Conservation (phyloP, 345 rosid species). For the Boechera retrofracta region DNA sequence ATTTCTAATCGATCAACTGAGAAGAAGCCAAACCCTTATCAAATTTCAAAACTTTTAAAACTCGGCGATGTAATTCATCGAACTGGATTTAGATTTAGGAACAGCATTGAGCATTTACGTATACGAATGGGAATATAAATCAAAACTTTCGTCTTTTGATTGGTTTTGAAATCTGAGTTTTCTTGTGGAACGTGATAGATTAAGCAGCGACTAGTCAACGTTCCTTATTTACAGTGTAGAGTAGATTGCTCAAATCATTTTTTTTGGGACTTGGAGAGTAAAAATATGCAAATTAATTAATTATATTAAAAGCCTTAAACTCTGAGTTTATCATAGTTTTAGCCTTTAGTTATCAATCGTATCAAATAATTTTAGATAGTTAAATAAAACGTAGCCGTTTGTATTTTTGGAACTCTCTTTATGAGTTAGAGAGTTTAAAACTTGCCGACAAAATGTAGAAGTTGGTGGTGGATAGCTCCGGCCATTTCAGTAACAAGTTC, state of each 20-base stretch:
- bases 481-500: slow-evolving; percentile 24
- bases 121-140: not conserved
- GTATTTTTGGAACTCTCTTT: not conserved
- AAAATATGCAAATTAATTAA: not conserved
- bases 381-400: not conserved
- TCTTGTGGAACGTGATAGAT: slow-evolving; percentile 30
- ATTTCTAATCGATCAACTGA: slow-evolving; percentile 19
- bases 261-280: not conserved
- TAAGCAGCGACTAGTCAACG: slow-evolving; percentile 41
- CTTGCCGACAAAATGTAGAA: slow-evolving; percentile 26
- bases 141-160: slow-evolving; percentile 16
- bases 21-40: slow-evolving; percentile 23
- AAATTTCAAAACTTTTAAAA: slow-evolving; percentile 14
- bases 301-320: not conserved
- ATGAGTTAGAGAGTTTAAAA: not conserved
- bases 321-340: not conserved
- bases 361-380: not conserved
- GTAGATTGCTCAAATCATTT: slow-evolving; percentile 33
- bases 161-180: slow-evolving; percentile 44
- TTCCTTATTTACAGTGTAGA: slow-evolving; percentile 26
- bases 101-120: slow-evolving; percentile 18
- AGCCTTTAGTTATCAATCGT: not conserved
- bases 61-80: slow-evolving; percentile 17
- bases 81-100: slow-evolving; percentile 6
- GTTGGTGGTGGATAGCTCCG: not conserved